These are phyloP conservation scores for Pestalotiopsis sp. DNA, from an alignment of 2,329 filamentous ascomycete genomes.

Conservation along the genomic window DNA sequence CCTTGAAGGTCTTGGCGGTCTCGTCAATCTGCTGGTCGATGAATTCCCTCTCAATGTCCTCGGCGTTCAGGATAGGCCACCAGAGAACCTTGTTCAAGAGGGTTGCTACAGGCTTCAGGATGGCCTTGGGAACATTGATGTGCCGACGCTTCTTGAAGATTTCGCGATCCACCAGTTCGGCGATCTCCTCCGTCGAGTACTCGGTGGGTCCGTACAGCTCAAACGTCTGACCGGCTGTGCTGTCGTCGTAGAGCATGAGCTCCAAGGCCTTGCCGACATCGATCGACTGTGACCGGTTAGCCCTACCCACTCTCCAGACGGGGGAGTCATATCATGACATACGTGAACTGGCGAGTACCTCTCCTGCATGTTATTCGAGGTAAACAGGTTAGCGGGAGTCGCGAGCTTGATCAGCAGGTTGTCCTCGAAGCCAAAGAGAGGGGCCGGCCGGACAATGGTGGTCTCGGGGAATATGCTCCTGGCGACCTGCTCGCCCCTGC, in stretches of 20 bases:
- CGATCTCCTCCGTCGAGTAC: conserved; percentile 87
- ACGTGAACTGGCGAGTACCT: conserved; percentile 90
- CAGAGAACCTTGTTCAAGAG: conserved; percentile 82
- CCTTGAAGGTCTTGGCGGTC: conserved; percentile 91
- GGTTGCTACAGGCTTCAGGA: conserved; percentile 75
- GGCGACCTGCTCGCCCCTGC: conserved; percentile 77
- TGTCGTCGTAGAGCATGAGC: conserved; percentile 88
- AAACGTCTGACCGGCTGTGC: conserved; percentile 84
- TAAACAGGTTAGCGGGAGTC: conserved; percentile 77
- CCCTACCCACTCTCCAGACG: neutral
- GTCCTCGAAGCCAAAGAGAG: conserved; percentile 94
- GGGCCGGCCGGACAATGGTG: conserved; percentile 91
- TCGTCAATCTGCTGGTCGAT: conserved; percentile 91
- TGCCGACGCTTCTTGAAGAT: conserved; percentile 88
- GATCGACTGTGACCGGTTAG: conserved; percentile 60
- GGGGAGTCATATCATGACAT: conserved; percentile 29
- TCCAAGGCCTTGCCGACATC: conserved; percentile 90
- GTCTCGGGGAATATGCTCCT: conserved; percentile 94
- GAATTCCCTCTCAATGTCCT: conserved; percentile 90
- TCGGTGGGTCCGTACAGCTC: conserved; percentile 94
- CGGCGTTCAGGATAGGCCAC: conserved; percentile 83
- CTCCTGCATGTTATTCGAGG: conserved; percentile 91
- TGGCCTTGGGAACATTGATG: conserved; percentile 82
- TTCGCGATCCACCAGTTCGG: conserved; percentile 85
- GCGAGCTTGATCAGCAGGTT: conserved; percentile 86